Evolutionary conservation across 1,284 basidiomycete genomes (phyloP).

Genomic region (Schizophyllum commune): DNA sequence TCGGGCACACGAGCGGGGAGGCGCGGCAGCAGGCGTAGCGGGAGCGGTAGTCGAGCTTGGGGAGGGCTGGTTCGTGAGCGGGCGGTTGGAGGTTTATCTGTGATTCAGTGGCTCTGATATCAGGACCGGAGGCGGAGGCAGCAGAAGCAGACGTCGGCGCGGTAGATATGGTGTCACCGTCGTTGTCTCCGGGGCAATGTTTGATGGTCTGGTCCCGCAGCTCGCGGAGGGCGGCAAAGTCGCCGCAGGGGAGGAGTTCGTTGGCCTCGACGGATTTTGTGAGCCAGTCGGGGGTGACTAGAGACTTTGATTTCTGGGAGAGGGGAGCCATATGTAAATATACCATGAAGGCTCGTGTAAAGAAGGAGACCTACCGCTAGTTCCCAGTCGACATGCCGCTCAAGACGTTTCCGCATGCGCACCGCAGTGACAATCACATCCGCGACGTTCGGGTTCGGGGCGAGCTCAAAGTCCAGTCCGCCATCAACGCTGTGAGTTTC

Average conservation of each 20-base stretch:
- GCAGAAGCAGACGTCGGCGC: not conserved
- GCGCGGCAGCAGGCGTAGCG: conserved; percentile 53
- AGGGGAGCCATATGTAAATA: not conserved
- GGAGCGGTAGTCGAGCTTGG: conserved; percentile 30
- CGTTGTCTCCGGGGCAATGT: conserved; percentile 27
- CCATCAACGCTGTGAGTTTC: conserved; percentile 26
- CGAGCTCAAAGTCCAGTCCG: conserved; percentile 28
- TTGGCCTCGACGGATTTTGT: conserved; percentile 41
- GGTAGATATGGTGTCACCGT: conserved; percentile 1
- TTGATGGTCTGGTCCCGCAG: conserved; percentile 36
- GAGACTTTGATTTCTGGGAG: conserved; percentile 48
- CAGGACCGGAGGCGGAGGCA: too few species aligned
- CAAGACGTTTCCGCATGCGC: conserved; percentile 55
- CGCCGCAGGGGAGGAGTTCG: conserved; percentile 37
- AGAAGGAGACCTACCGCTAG: conserved; percentile 42
- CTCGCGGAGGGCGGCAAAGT: conserved; percentile 46
- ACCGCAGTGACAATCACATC: conserved; percentile 61
- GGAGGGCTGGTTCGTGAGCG: conserved; percentile 2
- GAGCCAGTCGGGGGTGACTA: conserved; percentile 67
- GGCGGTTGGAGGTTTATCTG: conserved; percentile 9
- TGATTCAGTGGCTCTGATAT: conserved; percentile 7
- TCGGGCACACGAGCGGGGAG: conserved; percentile 57
- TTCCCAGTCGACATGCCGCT: conserved; percentile 58
- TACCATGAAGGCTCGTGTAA: not conserved
- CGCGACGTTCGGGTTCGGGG: conserved; percentile 36